Evolutionary conservation across 169 alveolate genomes (phyloP).

Genomic region (Perkinsus chesapeaki): DNA sequence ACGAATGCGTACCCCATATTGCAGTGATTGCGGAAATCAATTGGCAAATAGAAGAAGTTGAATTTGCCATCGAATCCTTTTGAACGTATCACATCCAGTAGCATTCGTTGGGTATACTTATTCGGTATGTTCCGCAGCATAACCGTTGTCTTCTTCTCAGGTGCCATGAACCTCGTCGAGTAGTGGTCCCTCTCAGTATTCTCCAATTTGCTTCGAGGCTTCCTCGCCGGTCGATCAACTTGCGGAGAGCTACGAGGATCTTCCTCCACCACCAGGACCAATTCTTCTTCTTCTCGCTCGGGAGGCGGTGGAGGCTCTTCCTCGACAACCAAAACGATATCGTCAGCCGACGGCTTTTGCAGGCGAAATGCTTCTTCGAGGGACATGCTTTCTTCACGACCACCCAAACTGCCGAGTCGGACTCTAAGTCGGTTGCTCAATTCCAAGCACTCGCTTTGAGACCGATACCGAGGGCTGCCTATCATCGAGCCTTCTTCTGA

Average conservation of each 20-base stretch:
- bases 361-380: not conserved
- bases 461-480: not conserved
- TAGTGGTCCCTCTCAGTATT: not conserved
- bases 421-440: not conserved
- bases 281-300: not conserved
- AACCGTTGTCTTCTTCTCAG: conserved; percentile 52
- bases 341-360: not conserved
- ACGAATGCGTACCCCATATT: conserved; percentile 60
- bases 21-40: conserved; percentile 52
- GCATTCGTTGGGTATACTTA: conserved; percentile 43
- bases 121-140: conserved; percentile 70
- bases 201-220: not conserved
- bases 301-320: not conserved
- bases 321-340: not conserved
- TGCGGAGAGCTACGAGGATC: not conserved
- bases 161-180: not conserved
- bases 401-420: not conserved
- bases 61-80: conserved; percentile 38
- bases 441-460: not conserved
- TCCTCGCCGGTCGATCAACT: not conserved
- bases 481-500: not conserved
- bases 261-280: not conserved
- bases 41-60: conserved; percentile 52
- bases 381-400: not conserved
- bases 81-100: conserved; percentile 41